phyloP scores from a whole-genome alignment of 2,329 filamentous ascomycete species.

The Fusarium temperatum region DNA sequence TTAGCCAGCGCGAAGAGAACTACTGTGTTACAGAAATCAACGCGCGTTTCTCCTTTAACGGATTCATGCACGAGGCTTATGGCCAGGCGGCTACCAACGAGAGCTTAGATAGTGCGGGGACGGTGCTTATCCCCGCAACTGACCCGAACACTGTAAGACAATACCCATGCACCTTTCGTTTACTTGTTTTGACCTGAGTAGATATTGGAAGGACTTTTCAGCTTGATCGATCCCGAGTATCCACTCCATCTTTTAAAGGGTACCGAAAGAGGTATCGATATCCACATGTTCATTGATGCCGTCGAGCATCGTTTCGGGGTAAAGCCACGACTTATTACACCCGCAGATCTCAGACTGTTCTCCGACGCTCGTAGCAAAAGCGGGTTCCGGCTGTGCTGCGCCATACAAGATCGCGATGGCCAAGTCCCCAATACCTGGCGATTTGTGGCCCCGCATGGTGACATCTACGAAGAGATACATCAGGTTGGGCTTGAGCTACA shows the following conservation, averaged over 20 bases:
- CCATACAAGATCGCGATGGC: constrained; percentile 16
- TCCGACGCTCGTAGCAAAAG: constrained; percentile 33
- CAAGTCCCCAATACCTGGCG: neutral
- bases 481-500: constrained; percentile 53
- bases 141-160: constrained; percentile 36
- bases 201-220: constrained; percentile 41
- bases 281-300: constrained; percentile 49
- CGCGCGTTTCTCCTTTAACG: constrained; percentile 53
- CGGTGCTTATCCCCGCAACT: constrained; percentile 38
- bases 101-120: neutral
- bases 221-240: constrained; percentile 42
- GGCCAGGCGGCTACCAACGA: constrained; percentile 44
- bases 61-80: constrained; percentile 44
- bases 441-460: constrained; percentile 32
- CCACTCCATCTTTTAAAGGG: constrained; percentile 52
- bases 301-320: constrained; percentile 42
- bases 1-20: constrained; percentile 26
- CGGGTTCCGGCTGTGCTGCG: constrained; percentile 45
- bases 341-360: constrained; percentile 47
- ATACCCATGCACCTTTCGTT: neutral
- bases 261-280: constrained; percentile 50
- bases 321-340: constrained; percentile 47
- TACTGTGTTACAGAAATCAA: constrained; percentile 53
- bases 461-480: constrained; percentile 46
- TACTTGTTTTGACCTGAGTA: neutral